Conservation (phyloP, 768 basidiomycete species). For the Boletus coccyginus region DNA sequence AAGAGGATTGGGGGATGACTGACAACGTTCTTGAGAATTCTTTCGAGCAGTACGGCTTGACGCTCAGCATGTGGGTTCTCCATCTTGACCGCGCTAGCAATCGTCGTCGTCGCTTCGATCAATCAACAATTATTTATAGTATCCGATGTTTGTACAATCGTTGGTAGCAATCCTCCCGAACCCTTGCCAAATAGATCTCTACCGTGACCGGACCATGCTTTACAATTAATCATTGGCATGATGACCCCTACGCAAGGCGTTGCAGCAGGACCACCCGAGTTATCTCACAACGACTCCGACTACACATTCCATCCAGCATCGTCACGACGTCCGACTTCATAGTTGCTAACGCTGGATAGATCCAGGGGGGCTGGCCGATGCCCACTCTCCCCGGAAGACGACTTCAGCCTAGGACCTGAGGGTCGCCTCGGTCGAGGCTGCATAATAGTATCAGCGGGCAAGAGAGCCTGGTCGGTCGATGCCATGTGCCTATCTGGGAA, state of each 20-base stretch:
- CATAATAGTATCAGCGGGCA: neutral
- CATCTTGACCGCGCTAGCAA: conserved; percentile 44
- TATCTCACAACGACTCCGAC: neutral
- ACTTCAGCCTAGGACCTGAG: conserved; percentile 29
- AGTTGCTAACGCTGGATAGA: conserved; percentile 14
- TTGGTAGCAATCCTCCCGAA: conserved; percentile 15
- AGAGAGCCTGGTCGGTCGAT: conserved; percentile 5
- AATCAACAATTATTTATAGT: neutral
- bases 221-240: neutral
- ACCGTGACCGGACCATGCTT: neutral
- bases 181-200: conserved; percentile 5
- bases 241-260: conserved; percentile 10
- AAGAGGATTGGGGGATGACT: conserved; percentile 23
- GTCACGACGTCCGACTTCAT: neutral
- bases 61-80: conserved; percentile 95
- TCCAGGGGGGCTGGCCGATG: conserved; percentile 20
- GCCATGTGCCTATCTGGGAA: conserved; percentile 17
- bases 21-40: conserved; percentile 89
- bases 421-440: conserved; percentile 31
- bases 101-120: neutral
- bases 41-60: conserved; percentile 85
- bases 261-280: conserved; percentile 11
- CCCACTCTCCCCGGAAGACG: conserved; percentile 19
- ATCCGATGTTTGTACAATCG: neutral
- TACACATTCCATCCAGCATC: neutral